Evolutionary conservation across 2,329 filamentous ascomycete species (phyloP), one percentile per base, ranked within the genome.

Genomic region (Pestalotiopsis fici): DNA sequence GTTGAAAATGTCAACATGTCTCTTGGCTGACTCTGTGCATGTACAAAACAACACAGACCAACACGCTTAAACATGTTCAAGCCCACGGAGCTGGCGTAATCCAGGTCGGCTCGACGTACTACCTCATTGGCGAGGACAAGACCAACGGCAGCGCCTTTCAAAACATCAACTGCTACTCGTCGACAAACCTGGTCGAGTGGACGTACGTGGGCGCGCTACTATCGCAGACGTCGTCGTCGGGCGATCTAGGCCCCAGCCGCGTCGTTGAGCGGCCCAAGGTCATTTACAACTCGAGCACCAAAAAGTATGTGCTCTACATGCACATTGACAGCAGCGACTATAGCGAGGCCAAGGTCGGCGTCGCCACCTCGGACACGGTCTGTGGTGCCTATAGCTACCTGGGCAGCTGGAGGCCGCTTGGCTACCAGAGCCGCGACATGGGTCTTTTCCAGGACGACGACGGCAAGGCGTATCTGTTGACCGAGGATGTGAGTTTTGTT

Each of bases 71-170:
- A 21, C 67, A 68, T 43, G 50, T 68, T 39, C 67, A 68, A 50
- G 67, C 67, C 47, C 67, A 68, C 25, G 67, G 67, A 1, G 87
- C 86, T 1, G 89, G 89, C 54, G 82, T 92, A n/a, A 85, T 90
- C 73, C 81, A 87, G 71, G 86, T 87, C 1, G 82, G 83, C 56
- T 82, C 80, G 11, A 86, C 83, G 0, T 93, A 88, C 80, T 93
- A 92, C 78, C 85, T 89, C 79, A 86, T 92, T 39, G 91, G 91
- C 18, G 90, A 93, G 75, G 90, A 92, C 78, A 92, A 92, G 76
- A 86, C 87, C 1, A 79, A 86, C n/a, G 88, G 89, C 27, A 84
- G 81, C 1, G 78, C 81, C 0, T 92, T 92, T 76, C 85, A 88
- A 67, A 88, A 88, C 64, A 81, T 92, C 71, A 91, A 91, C 75